phyloP scores from a whole-genome alignment of 768 basidiomycete genomes.

The Agrocybe chaxingu region DNA sequence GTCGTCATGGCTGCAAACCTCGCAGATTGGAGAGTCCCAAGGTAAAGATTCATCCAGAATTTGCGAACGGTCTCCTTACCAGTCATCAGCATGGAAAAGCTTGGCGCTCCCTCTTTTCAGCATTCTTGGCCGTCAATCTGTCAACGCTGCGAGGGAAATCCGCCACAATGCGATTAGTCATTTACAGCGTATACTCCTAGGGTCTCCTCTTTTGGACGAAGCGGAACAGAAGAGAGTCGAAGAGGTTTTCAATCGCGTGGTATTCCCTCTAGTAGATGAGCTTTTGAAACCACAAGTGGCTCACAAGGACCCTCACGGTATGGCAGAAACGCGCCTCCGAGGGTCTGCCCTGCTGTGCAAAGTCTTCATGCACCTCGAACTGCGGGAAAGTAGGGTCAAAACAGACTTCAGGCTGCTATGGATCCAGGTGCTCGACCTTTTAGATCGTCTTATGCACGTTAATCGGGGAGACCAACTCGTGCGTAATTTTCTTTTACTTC shows the following conservation, averaged over 20 bases:
- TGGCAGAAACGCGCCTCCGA: conserved; percentile 87
- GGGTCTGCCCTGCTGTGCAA: conserved; percentile 92
- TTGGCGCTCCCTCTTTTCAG: conserved; percentile 72
- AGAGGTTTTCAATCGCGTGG: conserved; percentile 82
- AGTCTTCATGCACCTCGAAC: conserved; percentile 90
- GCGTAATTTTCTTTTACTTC: conserved; percentile 23
- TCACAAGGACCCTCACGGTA: conserved; percentile 76
- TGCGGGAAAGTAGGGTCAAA: conserved; percentile 59
- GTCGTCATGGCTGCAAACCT: conserved; percentile 50
- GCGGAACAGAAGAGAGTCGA: conserved; percentile 63
- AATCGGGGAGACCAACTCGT: conserved; percentile 88
- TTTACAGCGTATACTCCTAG: conserved; percentile 81
- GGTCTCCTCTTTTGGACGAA: conserved; percentile 61
- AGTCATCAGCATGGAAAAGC: conserved; percentile 65
- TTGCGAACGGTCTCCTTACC: not conserved
- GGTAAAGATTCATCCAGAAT: conserved; percentile 26
- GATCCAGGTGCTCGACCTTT: conserved; percentile 84
- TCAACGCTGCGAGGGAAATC: conserved; percentile 80
- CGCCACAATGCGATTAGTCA: conserved; percentile 77
- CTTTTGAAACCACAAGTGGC: conserved; percentile 81
- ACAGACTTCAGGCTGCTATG: conserved; percentile 74
- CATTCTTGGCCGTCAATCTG: conserved; percentile 76
- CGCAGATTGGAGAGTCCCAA: conserved; percentile 37
- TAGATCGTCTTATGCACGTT: conserved; percentile 85
- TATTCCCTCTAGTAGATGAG: conserved; percentile 92